A percentile compares a stretch with the other conserved stretches of the same genome.
Conservation (phyloP, 2,329 filamentous ascomycete genomes). For the Aureobasidium subglaciale region DNA sequence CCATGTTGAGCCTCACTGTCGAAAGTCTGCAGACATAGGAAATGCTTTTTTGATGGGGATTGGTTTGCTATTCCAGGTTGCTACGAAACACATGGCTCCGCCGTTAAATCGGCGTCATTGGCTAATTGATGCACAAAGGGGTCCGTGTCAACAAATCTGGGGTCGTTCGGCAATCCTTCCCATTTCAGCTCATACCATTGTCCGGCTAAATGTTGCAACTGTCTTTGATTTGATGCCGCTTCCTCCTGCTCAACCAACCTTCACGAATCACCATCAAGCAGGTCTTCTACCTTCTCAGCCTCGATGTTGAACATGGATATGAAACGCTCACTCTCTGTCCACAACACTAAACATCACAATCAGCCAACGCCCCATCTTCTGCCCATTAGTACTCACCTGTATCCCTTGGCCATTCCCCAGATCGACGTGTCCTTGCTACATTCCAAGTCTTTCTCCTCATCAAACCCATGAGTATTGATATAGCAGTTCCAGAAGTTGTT, state of each 20-base stretch:
- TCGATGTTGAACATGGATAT: neutral
- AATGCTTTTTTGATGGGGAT: neutral
- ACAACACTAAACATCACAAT: neutral
- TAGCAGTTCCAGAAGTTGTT: slow-evolving; percentile 8
- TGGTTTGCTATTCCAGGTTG: slow-evolving; percentile 7
- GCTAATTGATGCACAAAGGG: neutral
- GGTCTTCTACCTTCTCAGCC: neutral
- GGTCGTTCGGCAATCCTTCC: neutral
- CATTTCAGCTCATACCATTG: neutral
- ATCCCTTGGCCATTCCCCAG: slow-evolving; percentile 7
- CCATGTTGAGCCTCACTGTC: slow-evolving; percentile 30
- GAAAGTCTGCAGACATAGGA: slow-evolving; percentile 6
- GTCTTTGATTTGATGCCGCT: neutral
- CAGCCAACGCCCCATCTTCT: neutral
- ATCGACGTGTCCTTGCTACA: neutral
- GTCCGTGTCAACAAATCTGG: slow-evolving; percentile 5
- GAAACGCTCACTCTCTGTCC: neutral
- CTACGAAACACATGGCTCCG: slow-evolving; percentile 4
- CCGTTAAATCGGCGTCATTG: slow-evolving; percentile 13
- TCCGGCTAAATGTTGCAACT: neutral
- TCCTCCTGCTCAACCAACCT: neutral
- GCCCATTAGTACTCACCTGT: neutral
- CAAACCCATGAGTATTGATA: neutral
- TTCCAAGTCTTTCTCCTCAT: neutral
- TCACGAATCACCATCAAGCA: neutral